Base-by-base conservation (phyloP, 1,284 basidiomycete genomes). In the Pulchroboletus neoregius region DNA sequence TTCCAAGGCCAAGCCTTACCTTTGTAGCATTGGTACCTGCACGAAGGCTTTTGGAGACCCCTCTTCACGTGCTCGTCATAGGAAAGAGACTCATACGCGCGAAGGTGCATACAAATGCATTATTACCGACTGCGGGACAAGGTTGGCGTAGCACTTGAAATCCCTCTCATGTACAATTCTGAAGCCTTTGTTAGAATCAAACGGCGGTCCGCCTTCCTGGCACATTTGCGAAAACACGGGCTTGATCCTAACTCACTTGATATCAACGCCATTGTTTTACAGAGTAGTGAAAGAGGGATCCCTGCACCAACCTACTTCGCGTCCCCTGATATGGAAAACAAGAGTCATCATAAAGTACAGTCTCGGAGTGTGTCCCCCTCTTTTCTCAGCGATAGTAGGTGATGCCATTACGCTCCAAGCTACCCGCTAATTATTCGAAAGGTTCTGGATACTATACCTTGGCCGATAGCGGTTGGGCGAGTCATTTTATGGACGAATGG, bases 21-120 rank as follows among this genome's bases (percentile, higher is more conserved):
- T 36, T 7, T 87, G 84, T 54, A 65, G 65, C 8, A 65, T 69
- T 32, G 55, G 61, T 13, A 61, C 58, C 15, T 85, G 82, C 55
- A 50, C 39, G 6, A 66, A 71, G 24, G 60, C 65, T 11, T 85
- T 85, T 49, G 75, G 76, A 11, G 82, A 85, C 54, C 82, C 80
- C 6, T 84, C 84, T 0, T 84, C 83, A 32, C 67, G 78, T 49
- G 66, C 73, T 23, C 76, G 82, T 5, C 84, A 85, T 56, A 68
- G 70, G 40, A 78, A 74, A 58, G 82, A 85, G 59, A 72, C 65
- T 5, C 84, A 85, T 56, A 55, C 60, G 11, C 57, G 58, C 1
- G 48, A 64, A 24, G 68, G 67, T 10, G 63, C 62, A 13, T 80
- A 74, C 54, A 58, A 58, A 31, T 85, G 81, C 52, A 65, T 70